phyloP scores from a whole-genome alignment of 2,329 filamentous ascomycete species.

The Clathrospora elynae region DNA sequence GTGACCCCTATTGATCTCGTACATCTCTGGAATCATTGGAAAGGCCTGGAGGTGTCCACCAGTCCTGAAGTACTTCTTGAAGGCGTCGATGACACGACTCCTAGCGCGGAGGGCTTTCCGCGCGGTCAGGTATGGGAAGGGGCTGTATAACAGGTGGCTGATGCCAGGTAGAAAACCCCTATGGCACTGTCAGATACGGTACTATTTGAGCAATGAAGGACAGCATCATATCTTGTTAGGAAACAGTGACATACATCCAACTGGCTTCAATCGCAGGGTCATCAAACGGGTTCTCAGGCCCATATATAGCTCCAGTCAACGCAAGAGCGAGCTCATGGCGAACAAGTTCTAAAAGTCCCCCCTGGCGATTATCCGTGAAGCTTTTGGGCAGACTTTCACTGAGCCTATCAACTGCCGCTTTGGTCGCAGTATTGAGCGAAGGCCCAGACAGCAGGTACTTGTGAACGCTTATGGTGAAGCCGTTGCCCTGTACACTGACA shows the following conservation, averaged over 20 bases:
- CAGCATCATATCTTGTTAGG: constrained; percentile 4
- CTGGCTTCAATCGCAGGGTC: constrained; percentile 43
- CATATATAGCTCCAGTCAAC: constrained; percentile 51
- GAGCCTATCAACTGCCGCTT: constrained; percentile 42
- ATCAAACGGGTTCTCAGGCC: constrained; percentile 50
- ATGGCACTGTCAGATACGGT: constrained; percentile 11
- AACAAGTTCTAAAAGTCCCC: constrained; percentile 29
- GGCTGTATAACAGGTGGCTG: constrained; percentile 28
- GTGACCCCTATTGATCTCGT: constrained; percentile 37
- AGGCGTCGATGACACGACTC: constrained; percentile 39
- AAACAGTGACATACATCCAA: constrained; percentile 42
- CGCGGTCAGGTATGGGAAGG: constrained; percentile 35
- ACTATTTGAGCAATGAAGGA: background rate
- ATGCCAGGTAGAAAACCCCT: constrained; percentile 36
- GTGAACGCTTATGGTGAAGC: constrained; percentile 45
- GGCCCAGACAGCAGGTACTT: constrained; percentile 43
- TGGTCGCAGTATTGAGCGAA: constrained; percentile 46
- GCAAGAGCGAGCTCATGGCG: constrained; percentile 45
- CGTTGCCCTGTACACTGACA: constrained; percentile 46
- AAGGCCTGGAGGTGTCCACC: constrained; percentile 50
- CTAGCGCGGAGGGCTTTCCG: constrained; percentile 43
- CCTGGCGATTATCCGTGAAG: constrained; percentile 5
- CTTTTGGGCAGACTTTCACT: constrained; percentile 25
- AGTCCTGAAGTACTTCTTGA: constrained; percentile 50
- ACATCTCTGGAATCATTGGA: constrained; percentile 46